Conservation (phyloP, 306 rosid genomes). For the Vigna radiata region DNA sequence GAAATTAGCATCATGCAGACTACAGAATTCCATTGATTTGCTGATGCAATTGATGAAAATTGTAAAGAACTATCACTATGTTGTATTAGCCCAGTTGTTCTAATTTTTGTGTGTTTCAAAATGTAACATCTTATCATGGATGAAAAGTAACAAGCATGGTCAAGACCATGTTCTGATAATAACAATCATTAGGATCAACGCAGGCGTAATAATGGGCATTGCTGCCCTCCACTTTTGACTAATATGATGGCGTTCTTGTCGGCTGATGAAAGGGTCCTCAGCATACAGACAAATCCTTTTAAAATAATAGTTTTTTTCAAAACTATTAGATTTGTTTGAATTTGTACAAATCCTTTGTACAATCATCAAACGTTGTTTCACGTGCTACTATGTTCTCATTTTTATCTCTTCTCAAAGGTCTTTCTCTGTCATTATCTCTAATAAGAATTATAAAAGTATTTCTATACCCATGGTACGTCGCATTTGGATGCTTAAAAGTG, state of each 20-base stretch:
- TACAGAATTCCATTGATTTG: conserved; percentile 11
- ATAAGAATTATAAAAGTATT: neutral
- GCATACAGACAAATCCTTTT: conserved; percentile 19
- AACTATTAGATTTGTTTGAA: conserved; percentile 12
- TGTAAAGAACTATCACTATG: neutral
- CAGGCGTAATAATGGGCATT: conserved; percentile 33
- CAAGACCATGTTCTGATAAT: conserved; percentile 17
- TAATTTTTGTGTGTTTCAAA: neutral
- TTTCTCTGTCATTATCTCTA: conserved; percentile 4
- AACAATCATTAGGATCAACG: conserved; percentile 25
- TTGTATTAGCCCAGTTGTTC: neutral
- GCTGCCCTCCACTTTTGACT: conserved; percentile 43
- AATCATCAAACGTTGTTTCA: conserved; percentile 9
- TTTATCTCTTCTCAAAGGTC: neutral
- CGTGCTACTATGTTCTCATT: neutral
- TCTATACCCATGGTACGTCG: neutral
- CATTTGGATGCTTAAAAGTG: conserved; percentile 20
- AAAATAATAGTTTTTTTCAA: neutral
- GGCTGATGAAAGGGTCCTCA: conserved; percentile 32
- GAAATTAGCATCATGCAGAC: conserved; percentile 24
- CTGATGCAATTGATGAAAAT: conserved; percentile 2
- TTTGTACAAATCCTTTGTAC: neutral
- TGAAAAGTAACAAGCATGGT: neutral
- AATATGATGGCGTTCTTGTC: conserved; percentile 30
- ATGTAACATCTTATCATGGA: neutral